These are phyloP conservation scores for Monilinia aucupariae DNA, from an alignment of 2,329 filamentous ascomycete species.

Conservation along the genomic window DNA sequence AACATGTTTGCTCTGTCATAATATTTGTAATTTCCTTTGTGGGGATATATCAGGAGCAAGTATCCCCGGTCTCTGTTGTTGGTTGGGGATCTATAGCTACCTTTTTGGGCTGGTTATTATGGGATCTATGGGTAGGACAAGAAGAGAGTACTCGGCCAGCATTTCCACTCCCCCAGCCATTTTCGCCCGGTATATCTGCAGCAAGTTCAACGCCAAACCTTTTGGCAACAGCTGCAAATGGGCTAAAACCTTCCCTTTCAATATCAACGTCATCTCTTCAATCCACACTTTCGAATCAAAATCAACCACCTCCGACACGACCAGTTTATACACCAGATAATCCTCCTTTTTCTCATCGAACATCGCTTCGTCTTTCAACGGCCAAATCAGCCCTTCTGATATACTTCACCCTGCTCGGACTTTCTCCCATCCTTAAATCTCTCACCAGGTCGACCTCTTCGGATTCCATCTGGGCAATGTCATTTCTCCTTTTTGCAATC, in stretches of 20 bases:
- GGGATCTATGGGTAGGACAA: conserved; percentile 84
- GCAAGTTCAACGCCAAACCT: conserved; percentile 31
- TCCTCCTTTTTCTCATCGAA: conserved; percentile 36
- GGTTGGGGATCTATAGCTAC: conserved; percentile 79
- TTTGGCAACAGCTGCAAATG: conserved; percentile 8
- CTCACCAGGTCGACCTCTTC: conserved; percentile 87
- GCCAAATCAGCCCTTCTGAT: conserved; percentile 90
- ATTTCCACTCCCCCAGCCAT: conserved; percentile 15
- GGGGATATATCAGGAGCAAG: conserved; percentile 77
- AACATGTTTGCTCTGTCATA: conserved; percentile 90
- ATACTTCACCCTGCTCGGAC: conserved; percentile 83
- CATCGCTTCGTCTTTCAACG: conserved; percentile 65
- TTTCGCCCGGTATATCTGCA: conserved; percentile 24
- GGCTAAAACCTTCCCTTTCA: neutral
- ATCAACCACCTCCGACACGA: conserved; percentile 51
- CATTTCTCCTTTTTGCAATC: conserved; percentile 84
- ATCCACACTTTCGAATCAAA: conserved; percentile 39
- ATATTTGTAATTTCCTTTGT: conserved; percentile 95
- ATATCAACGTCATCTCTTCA: conserved; percentile 14
- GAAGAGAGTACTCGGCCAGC: conserved; percentile 44
- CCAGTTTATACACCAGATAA: conserved; percentile 31
- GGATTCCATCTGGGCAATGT: conserved; percentile 97
- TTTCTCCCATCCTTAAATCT: conserved; percentile 93
- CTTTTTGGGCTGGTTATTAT: conserved; percentile 80
- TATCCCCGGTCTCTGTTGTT: conserved; percentile 86